Percentiles rank a stretch among this genome's conserved stretches.
Evolutionary conservation across 805 yeast genomes (phyloP).

Genomic region (Hanseniaspora lindneri): DNA sequence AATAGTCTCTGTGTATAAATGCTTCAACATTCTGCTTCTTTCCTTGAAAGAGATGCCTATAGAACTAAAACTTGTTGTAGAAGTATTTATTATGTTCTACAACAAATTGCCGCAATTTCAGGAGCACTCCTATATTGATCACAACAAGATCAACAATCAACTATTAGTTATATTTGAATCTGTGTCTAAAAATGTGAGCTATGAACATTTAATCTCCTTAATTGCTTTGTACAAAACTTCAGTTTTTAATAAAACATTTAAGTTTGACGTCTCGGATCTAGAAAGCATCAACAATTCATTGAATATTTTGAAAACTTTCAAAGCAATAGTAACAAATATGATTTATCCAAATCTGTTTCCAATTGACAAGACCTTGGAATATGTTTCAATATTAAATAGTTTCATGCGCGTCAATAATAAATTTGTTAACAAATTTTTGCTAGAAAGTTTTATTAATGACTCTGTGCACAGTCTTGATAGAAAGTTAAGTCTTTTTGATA

Average conservation of each 20-base stretch:
- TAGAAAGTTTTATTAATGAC: conserved; percentile 6
- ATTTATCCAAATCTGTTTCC: conserved; percentile 8
- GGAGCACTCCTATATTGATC: not conserved
- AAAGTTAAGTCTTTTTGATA: conserved; percentile 3
- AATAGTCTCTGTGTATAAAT: not conserved
- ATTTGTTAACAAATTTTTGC: conserved; percentile 8
- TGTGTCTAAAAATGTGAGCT: not conserved
- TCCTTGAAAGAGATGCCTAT: not conserved
- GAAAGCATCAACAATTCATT: conserved; percentile 9
- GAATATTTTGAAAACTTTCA: conserved; percentile 10
- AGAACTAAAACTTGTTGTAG: not conserved
- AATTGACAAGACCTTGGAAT: conserved; percentile 1
- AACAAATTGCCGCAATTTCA: conserved; percentile 3
- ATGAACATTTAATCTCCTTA: not conserved
- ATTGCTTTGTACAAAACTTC: not conserved
- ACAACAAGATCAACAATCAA: not conserved
- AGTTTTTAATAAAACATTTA: conserved; percentile 9
- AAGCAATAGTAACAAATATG: not conserved
- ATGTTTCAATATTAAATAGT: not conserved
- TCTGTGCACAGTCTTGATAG: not conserved
- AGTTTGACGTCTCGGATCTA: not conserved
- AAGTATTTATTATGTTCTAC: not conserved
- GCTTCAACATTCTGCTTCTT: not conserved
- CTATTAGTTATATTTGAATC: not conserved
- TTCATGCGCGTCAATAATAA: not conserved